Base-by-base conservation (phyloP, 2,329 filamentous ascomycete species). In the Diaporthe velutina region DNA sequence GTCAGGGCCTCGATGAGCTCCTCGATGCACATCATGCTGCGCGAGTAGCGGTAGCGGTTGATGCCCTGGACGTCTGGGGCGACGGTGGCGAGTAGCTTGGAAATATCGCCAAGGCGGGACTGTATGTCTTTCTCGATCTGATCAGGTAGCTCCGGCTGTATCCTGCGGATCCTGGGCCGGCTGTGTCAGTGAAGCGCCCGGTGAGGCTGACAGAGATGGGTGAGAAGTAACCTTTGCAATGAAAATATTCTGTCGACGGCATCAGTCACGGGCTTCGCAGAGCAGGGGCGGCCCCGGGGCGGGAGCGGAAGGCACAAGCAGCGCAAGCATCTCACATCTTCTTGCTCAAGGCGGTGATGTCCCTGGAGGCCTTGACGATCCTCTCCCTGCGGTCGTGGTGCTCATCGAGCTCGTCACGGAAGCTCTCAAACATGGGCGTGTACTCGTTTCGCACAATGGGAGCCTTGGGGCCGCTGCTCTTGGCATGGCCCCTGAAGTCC, bases 301-400 rank as follows among this genome's bases (percentile, higher is more conserved):
- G 25, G 45, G 28, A 45, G 22, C n/a, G n/a, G n/a, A n/a, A n/a
- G n/a, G 42, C 45, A 17, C 42, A 22, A 33, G 17, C n/a, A 38
- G 28, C 17, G n/a, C 42, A 22, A 48, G 22, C 40, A 42, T 78
- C 88, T 85, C 84, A 98, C 95, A 98, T 97, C 86, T 98, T 99
- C 88, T 99, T 99, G 84, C 95, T 98, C 71, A 95, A 88, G 0
- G 95, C 95, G 9, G 97, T 99, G 74, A 99, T 94, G 83, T 99
- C 97, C 76, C 96, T 89, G 12, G 95, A 97, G 2, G 93, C 93
- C 86, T 98, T 99, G 81, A 97, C 94, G 78, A 98, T 92, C 71
- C 93, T 91, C 85, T 98, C 96, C 73, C 95, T 90, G 22, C 97
- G 93, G 84, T 98, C 97, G 83, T 99, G 95, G 82, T 98, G 96